Evolutionary conservation across 352 stramenopile species (phyloP).

Genomic region (Phytopythium ostracodes): DNA sequence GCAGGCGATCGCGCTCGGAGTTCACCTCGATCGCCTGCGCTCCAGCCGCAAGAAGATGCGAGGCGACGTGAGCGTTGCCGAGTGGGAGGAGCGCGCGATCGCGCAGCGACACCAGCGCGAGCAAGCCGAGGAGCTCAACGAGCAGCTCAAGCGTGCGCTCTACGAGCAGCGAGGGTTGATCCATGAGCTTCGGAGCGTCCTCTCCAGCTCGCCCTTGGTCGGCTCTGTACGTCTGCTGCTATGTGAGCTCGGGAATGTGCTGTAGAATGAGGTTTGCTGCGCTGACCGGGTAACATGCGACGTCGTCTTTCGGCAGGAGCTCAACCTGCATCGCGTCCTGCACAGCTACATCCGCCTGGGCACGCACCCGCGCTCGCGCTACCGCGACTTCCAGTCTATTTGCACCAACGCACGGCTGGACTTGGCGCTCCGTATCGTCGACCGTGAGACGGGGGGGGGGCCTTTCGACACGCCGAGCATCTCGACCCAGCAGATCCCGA

Average conservation of each 20-base stretch:
- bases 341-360: slow-evolving; percentile 47
- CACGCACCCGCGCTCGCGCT: slow-evolving; percentile 19
- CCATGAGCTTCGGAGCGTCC: slow-evolving; percentile 26
- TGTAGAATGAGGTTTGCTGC: neutral
- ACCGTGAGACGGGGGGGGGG: slow-evolving; percentile 23
- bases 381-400: slow-evolving; percentile 13
- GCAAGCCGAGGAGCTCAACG: slow-evolving; percentile 49
- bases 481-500: slow-evolving; percentile 19
- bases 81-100: slow-evolving; percentile 56
- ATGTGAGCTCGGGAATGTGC: neutral
- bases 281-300: neutral
- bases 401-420: slow-evolving; percentile 27
- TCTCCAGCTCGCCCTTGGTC: slow-evolving; percentile 13
- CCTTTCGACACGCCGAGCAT: slow-evolving; percentile 20
- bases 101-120: slow-evolving; percentile 53
- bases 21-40: slow-evolving; percentile 39
- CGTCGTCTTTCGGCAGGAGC: neutral
- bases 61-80: slow-evolving; percentile 35
- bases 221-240: neutral
- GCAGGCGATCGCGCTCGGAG: slow-evolving; percentile 38
- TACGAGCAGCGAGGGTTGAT: slow-evolving; percentile 53
- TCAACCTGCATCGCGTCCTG: slow-evolving; percentile 12
- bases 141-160: slow-evolving; percentile 41
- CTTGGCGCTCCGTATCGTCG: slow-evolving; percentile 21
- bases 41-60: slow-evolving; percentile 48